Conservation (phyloP, 352 stramenopile species). For the Pythium aphanidermatum region DNA sequence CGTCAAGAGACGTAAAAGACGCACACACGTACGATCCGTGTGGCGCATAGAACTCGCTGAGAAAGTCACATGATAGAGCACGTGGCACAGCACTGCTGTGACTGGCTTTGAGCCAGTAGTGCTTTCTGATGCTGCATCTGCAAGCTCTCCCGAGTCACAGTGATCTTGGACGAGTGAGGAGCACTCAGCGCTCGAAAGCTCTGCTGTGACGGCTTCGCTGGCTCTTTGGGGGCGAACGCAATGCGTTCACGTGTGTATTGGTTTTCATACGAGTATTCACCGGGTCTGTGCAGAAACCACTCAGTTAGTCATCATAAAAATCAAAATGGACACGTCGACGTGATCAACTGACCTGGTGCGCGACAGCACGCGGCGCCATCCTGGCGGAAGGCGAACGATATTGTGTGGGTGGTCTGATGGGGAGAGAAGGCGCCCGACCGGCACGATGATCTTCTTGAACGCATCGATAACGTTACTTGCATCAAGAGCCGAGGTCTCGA, state of each 20-base stretch:
- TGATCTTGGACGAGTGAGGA: conserved; percentile 36
- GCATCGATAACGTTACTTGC: conserved; percentile 84
- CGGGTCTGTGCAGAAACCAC: conserved; percentile 30
- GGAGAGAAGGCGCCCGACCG: conserved; percentile 70
- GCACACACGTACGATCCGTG: too few species aligned
- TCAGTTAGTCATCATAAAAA: too few species aligned
- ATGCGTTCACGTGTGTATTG: conserved; percentile 88
- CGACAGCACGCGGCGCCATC: conserved; percentile 77
- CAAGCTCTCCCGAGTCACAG: conserved; percentile 78
- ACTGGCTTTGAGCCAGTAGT: conserved; percentile 64
- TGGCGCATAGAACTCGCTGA: too few species aligned
- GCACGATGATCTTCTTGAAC: conserved; percentile 87
- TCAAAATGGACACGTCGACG: too few species aligned
- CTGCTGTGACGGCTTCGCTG: conserved; percentile 82
- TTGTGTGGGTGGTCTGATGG: conserved; percentile 47
- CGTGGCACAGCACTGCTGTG: conserved; percentile 48
- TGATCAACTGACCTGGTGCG: conserved; percentile 35
- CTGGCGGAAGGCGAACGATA: conserved; percentile 56
- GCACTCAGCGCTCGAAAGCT: conserved; percentile 48
- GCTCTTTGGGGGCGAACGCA: conserved; percentile 78
- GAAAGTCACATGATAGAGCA: conserved; percentile 53
- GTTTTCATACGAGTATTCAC: conserved; percentile 87
- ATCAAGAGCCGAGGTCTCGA: conserved; percentile 80
- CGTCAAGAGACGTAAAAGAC: too few species aligned
- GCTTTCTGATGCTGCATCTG: conserved; percentile 82